Conservation (phyloP, 1,284 basidiomycete genomes). For the Cronartium quercuum region DNA sequence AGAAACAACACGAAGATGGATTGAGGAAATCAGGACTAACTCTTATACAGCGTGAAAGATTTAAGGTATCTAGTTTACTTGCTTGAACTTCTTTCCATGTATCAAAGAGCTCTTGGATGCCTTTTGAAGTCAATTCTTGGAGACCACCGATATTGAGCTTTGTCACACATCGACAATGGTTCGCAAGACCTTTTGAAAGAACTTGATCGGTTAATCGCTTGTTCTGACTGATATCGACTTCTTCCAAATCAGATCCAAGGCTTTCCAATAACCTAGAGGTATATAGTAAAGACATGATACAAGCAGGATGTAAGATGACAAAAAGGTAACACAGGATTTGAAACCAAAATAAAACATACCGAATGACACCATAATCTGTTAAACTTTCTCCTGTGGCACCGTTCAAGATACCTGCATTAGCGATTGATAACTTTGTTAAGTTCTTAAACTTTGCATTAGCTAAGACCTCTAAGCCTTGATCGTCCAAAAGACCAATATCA, state of each 20-base stretch:
- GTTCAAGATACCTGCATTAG: conserved; percentile 33
- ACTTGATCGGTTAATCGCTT: conserved; percentile 57
- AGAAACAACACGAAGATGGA: not conserved
- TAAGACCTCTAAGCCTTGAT: conserved; percentile 60
- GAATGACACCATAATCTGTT: conserved; percentile 12
- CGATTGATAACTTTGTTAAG: conserved; percentile 17
- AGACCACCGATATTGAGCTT: conserved; percentile 60
- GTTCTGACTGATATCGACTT: conserved; percentile 61
- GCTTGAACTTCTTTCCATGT: not conserved
- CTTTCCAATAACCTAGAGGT: conserved; percentile 44
- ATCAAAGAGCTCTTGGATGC: conserved; percentile 41
- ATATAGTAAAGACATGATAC: not conserved
- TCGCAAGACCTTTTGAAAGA: conserved; percentile 60
- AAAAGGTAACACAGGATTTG: not conserved
- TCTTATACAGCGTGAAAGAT: conserved; percentile 36
- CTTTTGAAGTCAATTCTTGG: conserved; percentile 54
- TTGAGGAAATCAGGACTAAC: conserved; percentile 15
- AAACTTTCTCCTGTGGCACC: conserved; percentile 23
- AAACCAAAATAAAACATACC: conserved; percentile 6
- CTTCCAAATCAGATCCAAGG: conserved; percentile 50
- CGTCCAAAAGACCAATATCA: conserved; percentile 68
- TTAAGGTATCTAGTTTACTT: conserved; percentile 19
- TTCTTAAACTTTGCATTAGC: conserved; percentile 42
- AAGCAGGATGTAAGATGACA: not conserved
- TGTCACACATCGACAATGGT: conserved; percentile 56